Conservation (phyloP, 805 yeast genomes). For the Candida schatavii region DNA sequence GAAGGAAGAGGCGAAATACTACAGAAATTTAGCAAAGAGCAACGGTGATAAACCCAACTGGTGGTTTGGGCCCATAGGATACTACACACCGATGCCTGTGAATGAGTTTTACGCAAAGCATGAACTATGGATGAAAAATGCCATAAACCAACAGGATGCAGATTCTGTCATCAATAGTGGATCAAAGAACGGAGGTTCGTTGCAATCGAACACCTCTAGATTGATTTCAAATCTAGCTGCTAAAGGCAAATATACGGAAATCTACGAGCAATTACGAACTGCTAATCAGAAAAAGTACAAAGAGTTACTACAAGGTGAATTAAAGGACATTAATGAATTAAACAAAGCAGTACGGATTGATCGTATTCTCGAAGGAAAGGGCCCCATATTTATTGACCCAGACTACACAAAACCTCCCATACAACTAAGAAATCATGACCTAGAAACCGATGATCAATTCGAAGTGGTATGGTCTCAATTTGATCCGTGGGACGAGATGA, state of each 20-base stretch:
- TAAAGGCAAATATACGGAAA: slow-evolving; percentile 27
- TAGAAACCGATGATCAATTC: slow-evolving; percentile 41
- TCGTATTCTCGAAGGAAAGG: slow-evolving; percentile 30
- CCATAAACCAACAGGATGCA: slow-evolving; percentile 13
- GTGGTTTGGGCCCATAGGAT: slow-evolving; percentile 69
- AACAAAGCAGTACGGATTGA: slow-evolving; percentile 38
- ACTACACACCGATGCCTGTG: slow-evolving; percentile 50
- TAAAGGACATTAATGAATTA: slow-evolving; percentile 31
- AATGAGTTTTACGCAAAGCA: slow-evolving; percentile 32
- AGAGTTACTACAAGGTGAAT: slow-evolving; percentile 22
- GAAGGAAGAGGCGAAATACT: slow-evolving; percentile 62
- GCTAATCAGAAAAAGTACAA: slow-evolving; percentile 20
- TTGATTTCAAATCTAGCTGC: slow-evolving; percentile 11
- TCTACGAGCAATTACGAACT: slow-evolving; percentile 24
- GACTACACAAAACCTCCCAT: slow-evolving; percentile 35
- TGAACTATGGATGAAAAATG: slow-evolving; percentile 14
- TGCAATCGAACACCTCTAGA: background rate
- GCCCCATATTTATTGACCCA: slow-evolving; percentile 20
- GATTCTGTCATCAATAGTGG: slow-evolving; percentile 12
- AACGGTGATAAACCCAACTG: slow-evolving; percentile 48
- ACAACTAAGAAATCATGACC: slow-evolving; percentile 31
- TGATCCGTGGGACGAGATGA: slow-evolving; percentile 46
- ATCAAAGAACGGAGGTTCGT: background rate
- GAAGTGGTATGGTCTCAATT: slow-evolving; percentile 42
- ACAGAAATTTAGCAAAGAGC: slow-evolving; percentile 48